phyloP scores from a whole-genome alignment of 371 early-diverging fungal species.

The Dinochytrium kinnereticum region DNA sequence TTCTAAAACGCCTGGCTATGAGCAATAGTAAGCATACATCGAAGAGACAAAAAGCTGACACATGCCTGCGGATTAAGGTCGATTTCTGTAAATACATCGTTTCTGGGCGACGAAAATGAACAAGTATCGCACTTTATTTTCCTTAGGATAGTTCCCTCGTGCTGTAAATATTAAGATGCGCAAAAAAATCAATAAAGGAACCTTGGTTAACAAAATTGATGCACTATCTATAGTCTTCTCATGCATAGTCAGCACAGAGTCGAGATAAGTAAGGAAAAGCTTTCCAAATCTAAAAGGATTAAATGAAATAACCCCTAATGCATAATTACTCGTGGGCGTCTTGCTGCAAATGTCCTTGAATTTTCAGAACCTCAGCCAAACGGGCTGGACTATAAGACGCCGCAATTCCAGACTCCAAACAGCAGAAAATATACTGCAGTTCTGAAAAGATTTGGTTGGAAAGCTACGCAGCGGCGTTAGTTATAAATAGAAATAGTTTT shows the following conservation, averaged over 20 bases:
- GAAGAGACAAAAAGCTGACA: background rate
- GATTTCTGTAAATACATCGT: background rate
- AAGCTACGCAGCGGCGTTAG: background rate
- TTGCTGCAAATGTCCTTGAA: background rate
- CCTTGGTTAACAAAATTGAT: background rate
- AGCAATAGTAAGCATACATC: background rate
- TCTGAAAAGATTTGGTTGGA: background rate
- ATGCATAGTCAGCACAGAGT: background rate
- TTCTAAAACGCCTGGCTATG: background rate
- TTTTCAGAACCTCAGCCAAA: background rate
- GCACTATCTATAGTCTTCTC: background rate
- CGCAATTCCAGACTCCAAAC: background rate
- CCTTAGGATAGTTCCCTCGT: background rate
- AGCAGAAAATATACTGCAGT: background rate
- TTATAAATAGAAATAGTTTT: background rate
- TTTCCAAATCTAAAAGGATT: background rate
- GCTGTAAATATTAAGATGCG: background rate
- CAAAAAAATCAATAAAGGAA: background rate
- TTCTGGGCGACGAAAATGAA: background rate
- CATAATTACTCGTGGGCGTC: background rate
- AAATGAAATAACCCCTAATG: background rate
- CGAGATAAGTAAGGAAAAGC: background rate
- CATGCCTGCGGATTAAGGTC: background rate
- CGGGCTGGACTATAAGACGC: background rate
- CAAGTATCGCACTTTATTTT: background rate